Percentiles rank a stretch among this genome's conserved stretches.
phyloP scores from a whole-genome alignment of 495 filamentous ascomycete genomes.

The Xylaria castorea region DNA sequence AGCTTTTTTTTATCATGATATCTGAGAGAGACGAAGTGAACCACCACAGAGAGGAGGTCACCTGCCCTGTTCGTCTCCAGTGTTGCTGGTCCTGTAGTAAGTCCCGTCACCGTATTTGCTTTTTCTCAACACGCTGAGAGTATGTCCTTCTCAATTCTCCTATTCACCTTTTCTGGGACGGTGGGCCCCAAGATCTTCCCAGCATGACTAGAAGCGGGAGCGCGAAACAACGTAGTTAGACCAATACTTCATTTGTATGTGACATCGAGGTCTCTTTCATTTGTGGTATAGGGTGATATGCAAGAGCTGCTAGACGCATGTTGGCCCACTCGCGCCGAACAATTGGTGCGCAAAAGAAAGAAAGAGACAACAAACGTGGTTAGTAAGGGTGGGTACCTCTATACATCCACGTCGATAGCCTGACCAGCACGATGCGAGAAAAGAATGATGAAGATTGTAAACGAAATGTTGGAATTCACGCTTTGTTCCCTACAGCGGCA shows the following conservation, averaged over 20 bases:
- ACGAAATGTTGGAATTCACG: conserved; percentile 14
- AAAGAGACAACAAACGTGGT: conserved; percentile 20
- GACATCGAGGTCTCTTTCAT: conserved; percentile 22
- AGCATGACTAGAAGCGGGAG: conserved; percentile 24
- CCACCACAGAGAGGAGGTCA: conserved; percentile 18
- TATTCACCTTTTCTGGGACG: conserved; percentile 22
- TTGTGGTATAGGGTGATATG: conserved; percentile 27
- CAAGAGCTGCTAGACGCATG: conserved; percentile 26
- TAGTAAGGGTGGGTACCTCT: conserved; percentile 27
- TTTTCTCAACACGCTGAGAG: conserved; percentile 27
- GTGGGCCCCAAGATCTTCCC: conserved; percentile 29
- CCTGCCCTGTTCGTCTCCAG: conserved; percentile 21
- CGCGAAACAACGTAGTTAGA: conserved; percentile 21
- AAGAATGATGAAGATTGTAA: conserved; percentile 12
- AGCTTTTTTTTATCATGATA: conserved; percentile 24
- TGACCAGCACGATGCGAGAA: conserved; percentile 16
- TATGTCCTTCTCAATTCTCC: conserved; percentile 17
- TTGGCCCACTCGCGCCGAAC: conserved; percentile 29
- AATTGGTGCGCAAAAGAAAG: conserved; percentile 30
- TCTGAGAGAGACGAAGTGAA: conserved; percentile 22
- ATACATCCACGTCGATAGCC: conserved; percentile 24
- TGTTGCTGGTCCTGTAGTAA: conserved; percentile 17
- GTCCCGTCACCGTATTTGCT: conserved; percentile 22
- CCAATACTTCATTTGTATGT: conserved; percentile 26
- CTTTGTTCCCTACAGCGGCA: conserved; percentile 3